Conservation (phyloP, 2,329 filamentous ascomycete genomes). For the Pseudogymnoascus sp. region DNA sequence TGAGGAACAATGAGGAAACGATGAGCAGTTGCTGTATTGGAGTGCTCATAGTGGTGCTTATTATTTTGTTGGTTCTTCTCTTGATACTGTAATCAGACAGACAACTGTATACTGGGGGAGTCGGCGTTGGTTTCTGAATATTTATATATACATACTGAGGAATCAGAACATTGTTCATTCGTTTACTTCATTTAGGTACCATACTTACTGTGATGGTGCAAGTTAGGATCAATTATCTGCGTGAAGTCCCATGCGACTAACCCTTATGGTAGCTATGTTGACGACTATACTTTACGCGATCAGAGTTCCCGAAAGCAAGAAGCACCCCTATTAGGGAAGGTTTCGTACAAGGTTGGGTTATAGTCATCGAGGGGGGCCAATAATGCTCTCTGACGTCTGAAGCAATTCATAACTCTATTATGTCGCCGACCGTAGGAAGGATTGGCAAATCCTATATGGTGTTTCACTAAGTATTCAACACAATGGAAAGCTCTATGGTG, state of each 20-base stretch:
- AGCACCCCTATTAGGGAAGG: not conserved
- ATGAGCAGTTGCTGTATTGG: conserved; percentile 86
- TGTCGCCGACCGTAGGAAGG: not conserved
- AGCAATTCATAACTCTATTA: not conserved
- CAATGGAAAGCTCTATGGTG: conserved; percentile 3
- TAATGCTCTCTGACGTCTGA: not conserved
- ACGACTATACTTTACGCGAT: not conserved
- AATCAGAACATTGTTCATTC: not conserved
- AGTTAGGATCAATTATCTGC: not conserved
- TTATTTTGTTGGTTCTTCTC: conserved; percentile 76
- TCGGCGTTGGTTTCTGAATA: not conserved
- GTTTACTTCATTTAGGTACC: not conserved
- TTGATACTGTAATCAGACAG: conserved; percentile 43
- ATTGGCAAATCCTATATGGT: not conserved
- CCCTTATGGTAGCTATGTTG: not conserved
- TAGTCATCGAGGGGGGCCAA: not conserved
- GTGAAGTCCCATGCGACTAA: not conserved
- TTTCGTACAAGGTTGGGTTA: not conserved
- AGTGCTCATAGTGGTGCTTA: conserved; percentile 78
- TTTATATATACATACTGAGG: not conserved
- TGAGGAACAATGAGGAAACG: conserved; percentile 82
- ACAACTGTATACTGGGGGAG: not conserved
- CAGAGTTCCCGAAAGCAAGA: not conserved
- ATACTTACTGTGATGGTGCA: not conserved
- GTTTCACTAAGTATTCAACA: not conserved